These are phyloP conservation scores for Rhododendron molle DNA, from an alignment of 148 eudicot genomes.

Conservation along the genomic window DNA sequence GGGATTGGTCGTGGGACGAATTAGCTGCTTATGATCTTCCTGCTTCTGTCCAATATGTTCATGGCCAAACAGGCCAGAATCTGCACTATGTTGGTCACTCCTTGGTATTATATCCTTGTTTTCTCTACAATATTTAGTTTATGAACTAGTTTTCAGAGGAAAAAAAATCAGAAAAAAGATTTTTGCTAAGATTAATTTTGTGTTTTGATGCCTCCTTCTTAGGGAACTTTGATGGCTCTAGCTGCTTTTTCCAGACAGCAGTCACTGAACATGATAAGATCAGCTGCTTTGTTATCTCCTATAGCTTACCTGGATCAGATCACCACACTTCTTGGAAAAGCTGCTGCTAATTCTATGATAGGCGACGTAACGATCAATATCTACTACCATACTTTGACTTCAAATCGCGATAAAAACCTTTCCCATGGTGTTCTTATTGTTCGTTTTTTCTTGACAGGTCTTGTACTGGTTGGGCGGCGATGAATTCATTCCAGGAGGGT, in stretches of 20 bases:
- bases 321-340: slow-evolving; percentile 27
- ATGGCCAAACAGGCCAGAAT: slow-evolving; percentile 40
- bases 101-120: slow-evolving; percentile 27
- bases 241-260: slow-evolving; percentile 35
- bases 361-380: slow-evolving; percentile 28
- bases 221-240: slow-evolving; percentile 55
- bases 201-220: neutral
- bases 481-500: slow-evolving; percentile 45
- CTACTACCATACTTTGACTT: neutral
- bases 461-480: slow-evolving; percentile 33
- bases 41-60: slow-evolving; percentile 39
- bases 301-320: slow-evolving; percentile 42
- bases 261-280: slow-evolving; percentile 32
- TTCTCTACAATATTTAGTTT: neutral
- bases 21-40: slow-evolving; percentile 57
- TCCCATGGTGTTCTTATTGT: neutral
- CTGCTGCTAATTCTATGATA: slow-evolving; percentile 28
- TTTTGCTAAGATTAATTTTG: neutral
- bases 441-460: slow-evolving; percentile 20
- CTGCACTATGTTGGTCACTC: slow-evolving; percentile 66
- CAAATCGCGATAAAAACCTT: neutral
- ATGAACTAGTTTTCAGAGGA: neutral
- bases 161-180: neutral
- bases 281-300: slow-evolving; percentile 47
- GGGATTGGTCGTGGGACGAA: slow-evolving; percentile 89